A percentile compares a stretch with the other conserved stretches of the same genome.
Conservation (phyloP, 306 rosid species). For the Potentilla sterilis region DNA sequence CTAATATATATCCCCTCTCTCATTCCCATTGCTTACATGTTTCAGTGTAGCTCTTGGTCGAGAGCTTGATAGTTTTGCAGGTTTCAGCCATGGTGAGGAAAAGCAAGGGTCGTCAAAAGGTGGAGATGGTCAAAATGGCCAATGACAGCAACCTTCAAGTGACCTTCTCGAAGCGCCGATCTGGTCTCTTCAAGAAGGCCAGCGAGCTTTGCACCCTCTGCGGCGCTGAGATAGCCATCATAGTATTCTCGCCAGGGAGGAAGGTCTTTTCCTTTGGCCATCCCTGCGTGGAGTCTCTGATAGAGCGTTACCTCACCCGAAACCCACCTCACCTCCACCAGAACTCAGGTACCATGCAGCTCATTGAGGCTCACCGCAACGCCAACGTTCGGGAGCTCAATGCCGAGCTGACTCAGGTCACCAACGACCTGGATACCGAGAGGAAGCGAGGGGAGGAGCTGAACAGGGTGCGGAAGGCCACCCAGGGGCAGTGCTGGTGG, state of each 20-base stretch:
- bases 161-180: slow-evolving; percentile 61
- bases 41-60: background rate
- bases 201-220: slow-evolving; percentile 57
- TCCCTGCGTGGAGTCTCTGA: slow-evolving; percentile 36
- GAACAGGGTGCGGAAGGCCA: slow-evolving; percentile 9
- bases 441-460: slow-evolving; percentile 28
- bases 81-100: slow-evolving; percentile 27
- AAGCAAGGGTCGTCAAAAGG: slow-evolving; percentile 54
- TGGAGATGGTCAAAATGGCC: slow-evolving; percentile 48
- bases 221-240: slow-evolving; percentile 44
- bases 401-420: slow-evolving; percentile 17
- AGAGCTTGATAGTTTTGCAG: background rate
- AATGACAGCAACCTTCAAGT: slow-evolving; percentile 54
- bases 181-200: slow-evolving; percentile 62
- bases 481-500: slow-evolving; percentile 29
- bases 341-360: slow-evolving; percentile 28
- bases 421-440: slow-evolving; percentile 27
- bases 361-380: slow-evolving; percentile 29
- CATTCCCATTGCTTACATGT: background rate
- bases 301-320: slow-evolving; percentile 25
- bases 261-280: slow-evolving; percentile 65
- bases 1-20: slow-evolving; percentile 10
- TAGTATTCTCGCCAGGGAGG: slow-evolving; percentile 52
- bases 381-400: slow-evolving; percentile 33
- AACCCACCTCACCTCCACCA: slow-evolving; percentile 19